Evolutionary conservation across 2,329 filamentous ascomycete genomes (phyloP).

Genomic region (Stagonosporopsis rhizophila): DNA sequence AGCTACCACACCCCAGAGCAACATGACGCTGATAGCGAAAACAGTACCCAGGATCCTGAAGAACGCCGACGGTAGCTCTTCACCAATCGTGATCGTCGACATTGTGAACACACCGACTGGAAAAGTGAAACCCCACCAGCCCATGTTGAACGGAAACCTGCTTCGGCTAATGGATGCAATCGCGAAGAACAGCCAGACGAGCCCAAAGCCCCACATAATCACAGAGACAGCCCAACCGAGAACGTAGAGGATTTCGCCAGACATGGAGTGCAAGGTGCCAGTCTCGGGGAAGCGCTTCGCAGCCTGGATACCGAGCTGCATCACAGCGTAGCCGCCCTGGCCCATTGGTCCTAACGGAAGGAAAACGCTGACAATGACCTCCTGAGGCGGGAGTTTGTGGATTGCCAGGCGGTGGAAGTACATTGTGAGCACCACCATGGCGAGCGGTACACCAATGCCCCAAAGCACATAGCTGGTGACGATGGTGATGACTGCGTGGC

Average conservation of each 20-base stretch:
- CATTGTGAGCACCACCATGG: conserved; percentile 67
- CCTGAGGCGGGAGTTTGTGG: conserved; percentile 68
- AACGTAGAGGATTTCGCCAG: conserved; percentile 65
- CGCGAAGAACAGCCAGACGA: conserved; percentile 63
- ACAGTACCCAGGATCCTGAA: conserved; percentile 63
- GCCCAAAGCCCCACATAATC: conserved; percentile 63
- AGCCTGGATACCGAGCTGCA: conserved; percentile 57
- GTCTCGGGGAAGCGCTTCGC: conserved; percentile 51
- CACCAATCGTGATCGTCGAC: conserved; percentile 55
- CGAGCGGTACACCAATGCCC: conserved; percentile 68
- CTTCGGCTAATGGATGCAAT: conserved; percentile 54
- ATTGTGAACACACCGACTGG: conserved; percentile 59
- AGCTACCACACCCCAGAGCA: conserved; percentile 63
- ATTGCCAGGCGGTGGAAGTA: conserved; percentile 75
- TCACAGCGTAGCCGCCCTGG: conserved; percentile 68
- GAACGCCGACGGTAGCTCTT: conserved; percentile 62
- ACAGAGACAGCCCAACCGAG: conserved; percentile 60
- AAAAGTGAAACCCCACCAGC: conserved; percentile 68
- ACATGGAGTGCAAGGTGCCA: conserved; percentile 45
- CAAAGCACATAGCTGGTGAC: conserved; percentile 71
- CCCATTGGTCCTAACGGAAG: conserved; percentile 71
- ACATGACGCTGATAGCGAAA: conserved; percentile 57
- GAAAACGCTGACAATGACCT: conserved; percentile 72
- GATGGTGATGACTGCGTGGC: conserved; percentile 66
- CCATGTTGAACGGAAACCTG: conserved; percentile 66